Base-by-base conservation (phyloP, 495 filamentous ascomycete genomes). In the Aspergillus heteromorphus region DNA sequence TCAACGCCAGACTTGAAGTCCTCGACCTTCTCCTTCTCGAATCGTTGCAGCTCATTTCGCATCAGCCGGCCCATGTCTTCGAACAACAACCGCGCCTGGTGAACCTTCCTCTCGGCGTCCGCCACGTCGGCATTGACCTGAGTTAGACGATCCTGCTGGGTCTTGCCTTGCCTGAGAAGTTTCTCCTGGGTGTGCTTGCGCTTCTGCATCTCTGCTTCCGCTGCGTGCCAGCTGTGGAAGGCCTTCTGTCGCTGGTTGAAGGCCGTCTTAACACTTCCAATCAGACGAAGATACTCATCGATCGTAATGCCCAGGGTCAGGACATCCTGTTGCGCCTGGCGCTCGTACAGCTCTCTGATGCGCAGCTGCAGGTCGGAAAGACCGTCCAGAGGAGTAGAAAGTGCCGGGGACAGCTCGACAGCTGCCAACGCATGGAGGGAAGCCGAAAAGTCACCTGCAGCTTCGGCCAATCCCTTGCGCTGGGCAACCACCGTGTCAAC, bases 1-100 rank as follows among this genome's bases (percentile, higher is more conserved):
- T 98, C 93, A 2, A 98, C 92, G 0, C 90, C 95, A 55, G 87
- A 92, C 76, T 97, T 98, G 73, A 98, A 98, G 68, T 98, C 93
- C 67, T 98, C 93, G 7, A 98, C 93, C 76, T 98, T 98, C 74
- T 98, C 93, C 61, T 83, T 83, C 75, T 97, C 93, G 62, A 98
- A 98, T 23, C 91, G 78, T 57, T 97, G 93, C 55, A 98, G 77
- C 70, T 98, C 93, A 25, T 77, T 74, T 36, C 89, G 81, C 91
- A 98, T 92, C 66, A 96, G 74, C 21, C 90, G 80, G 11, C 93
- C 93, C 93, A 98, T 97, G 66, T 98, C 95, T 56, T 98, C 93
- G 67, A 98, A 98, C 51, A 96, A 69, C 53, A 98, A 66, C 47
- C 91, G 78, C 1, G 90, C 86, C 63, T 93, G 88, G 68, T 98